Base-by-base conservation (phyloP, 805 yeast species). In the Teunomyces tritomae region DNA sequence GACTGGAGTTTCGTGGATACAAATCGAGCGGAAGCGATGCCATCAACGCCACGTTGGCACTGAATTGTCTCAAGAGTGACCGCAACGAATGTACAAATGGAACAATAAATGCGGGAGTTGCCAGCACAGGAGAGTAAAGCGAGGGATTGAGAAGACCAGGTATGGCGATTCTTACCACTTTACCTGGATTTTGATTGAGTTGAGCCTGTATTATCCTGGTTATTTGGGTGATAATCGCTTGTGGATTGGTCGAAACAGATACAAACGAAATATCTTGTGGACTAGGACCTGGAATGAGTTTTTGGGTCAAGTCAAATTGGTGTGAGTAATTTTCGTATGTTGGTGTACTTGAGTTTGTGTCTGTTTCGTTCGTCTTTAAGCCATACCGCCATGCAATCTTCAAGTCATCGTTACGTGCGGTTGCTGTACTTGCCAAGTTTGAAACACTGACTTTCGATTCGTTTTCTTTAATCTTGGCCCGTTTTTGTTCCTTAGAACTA, bases 301-400 rank as follows among this genome's bases (percentile, higher is more conserved):
- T 76, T 17, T 85, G 78, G 0, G 96, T 88, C 47, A 89, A 82
- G 58, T 89, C 97, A 63, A 89, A 87, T 53, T 80, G 85, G 50
- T 82, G 72, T 49, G 67, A 78, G 63, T 82, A 89, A 53, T 82
- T 63, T 36, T 83, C 83, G 55, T 74, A 72, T 2, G 65, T 61
- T 6, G 45, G 37, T n/a, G 39, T 40, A 4, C 56, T 67, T 4
- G 49, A 48, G 10, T 50, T 47, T 40, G 52, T 34, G 8, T 24
- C 28, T 10, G n/a, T 28, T 13, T 39, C 34, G 49, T 58, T 55
- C 54, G 59, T 62, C 45, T 59, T 56, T 43, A 77, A 57, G 0
- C 92, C 94, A 59, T 91, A 91, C 58, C 97, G 79, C 98, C 98
- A 91, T 1, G 98, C 97, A 55, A 91, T 91, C 61, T 84, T 87